Evolutionary conservation across 2,329 filamentous ascomycete species (phyloP).

Genomic region (Truncatella angustata): DNA sequence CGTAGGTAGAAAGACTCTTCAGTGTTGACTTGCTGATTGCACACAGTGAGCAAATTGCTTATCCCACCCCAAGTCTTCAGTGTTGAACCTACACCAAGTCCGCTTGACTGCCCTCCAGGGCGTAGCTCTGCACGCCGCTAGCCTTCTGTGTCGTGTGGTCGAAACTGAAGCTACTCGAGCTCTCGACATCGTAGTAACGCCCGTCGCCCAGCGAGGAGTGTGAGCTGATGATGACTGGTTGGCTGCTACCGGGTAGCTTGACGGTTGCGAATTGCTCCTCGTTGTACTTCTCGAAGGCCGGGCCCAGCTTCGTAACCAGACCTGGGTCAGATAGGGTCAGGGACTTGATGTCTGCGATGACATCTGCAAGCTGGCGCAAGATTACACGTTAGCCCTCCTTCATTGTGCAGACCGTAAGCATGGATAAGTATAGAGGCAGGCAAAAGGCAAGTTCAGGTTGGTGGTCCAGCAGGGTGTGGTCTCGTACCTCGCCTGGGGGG

Average conservation of each 20-base stretch:
- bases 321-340: conserved; percentile 70
- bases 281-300: conserved; percentile 92
- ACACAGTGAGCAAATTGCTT: conserved; percentile 5
- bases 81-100: conserved; percentile 69
- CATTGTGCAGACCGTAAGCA: background rate
- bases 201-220: conserved; percentile 80
- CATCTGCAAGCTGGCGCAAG: conserved; percentile 70
- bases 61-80: background rate
- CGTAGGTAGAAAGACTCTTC: conserved; percentile 73
- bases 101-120: conserved; percentile 70
- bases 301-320: conserved; percentile 69
- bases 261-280: conserved; percentile 88
- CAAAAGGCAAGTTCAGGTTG: background rate
- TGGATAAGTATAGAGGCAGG: background rate
- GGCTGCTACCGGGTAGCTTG: conserved; percentile 83
- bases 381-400: background rate
- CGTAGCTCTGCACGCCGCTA: conserved; percentile 75
- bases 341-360: conserved; percentile 88
- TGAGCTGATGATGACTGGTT: conserved; percentile 80
- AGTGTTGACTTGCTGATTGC: conserved; percentile 72
- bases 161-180: conserved; percentile 82
- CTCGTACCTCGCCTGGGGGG: conserved; percentile 88
- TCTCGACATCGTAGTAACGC: conserved; percentile 88
- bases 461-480: conserved; percentile 23
- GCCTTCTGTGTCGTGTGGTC: conserved; percentile 87